Percentiles rank a stretch among this genome's conserved stretches.
phyloP scores from a whole-genome alignment of 73 alveolate species.

The Uronychia setigera region DNA sequence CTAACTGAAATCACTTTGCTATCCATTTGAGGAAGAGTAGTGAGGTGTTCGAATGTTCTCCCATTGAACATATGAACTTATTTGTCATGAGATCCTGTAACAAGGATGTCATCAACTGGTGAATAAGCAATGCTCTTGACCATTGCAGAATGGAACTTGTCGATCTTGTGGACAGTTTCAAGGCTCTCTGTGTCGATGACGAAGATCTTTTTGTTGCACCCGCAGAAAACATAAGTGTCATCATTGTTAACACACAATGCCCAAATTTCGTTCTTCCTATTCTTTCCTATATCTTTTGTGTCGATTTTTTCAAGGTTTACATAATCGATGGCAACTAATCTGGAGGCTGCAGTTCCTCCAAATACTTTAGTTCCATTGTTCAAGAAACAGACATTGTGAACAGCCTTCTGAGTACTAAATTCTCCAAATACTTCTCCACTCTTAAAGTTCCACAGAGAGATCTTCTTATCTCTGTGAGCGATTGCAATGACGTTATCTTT shows the following conservation, averaged over 20 bases:
- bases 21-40: background rate
- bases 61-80: background rate
- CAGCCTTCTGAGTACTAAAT: background rate
- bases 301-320: background rate
- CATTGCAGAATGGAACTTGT: background rate
- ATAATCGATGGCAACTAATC: background rate
- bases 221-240: background rate
- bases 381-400: background rate
- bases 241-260: background rate
- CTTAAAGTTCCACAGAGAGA: background rate
- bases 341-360: background rate
- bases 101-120: background rate
- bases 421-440: background rate
- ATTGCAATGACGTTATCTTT: background rate
- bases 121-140: background rate
- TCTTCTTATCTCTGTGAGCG: background rate
- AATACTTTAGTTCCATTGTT: background rate
- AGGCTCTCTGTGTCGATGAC: background rate
- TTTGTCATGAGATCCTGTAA: background rate
- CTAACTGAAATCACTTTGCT: background rate
- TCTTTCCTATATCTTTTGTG: background rate
- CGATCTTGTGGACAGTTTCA: background rate
- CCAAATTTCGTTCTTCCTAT: background rate
- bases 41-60: background rate
- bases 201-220: background rate